Percentiles rank a stretch among this genome's conserved stretches.
Conservation (phyloP, 2,329 filamentous ascomycete genomes). For the Diplodia intermedia region DNA sequence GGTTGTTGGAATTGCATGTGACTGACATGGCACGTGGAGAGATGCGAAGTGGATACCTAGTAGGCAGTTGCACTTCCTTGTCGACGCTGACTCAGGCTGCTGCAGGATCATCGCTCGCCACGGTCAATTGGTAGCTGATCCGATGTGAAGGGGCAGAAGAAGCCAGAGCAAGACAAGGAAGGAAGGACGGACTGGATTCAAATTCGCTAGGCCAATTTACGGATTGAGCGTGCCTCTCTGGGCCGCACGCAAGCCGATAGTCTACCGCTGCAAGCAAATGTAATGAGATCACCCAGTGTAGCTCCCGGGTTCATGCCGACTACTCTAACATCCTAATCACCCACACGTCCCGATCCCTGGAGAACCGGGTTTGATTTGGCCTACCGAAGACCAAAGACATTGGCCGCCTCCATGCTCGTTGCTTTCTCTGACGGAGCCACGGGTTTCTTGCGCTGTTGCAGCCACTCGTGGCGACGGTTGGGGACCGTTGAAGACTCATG, state of each 20-base stretch:
- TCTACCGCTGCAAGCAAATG: not conserved
- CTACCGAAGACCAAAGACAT: not conserved
- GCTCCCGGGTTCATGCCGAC: not conserved
- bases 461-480: not conserved
- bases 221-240: not conserved
- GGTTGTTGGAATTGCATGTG: constrained; percentile 8
- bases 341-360: not conserved
- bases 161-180: not conserved
- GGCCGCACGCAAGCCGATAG: not conserved
- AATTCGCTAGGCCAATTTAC: not conserved
- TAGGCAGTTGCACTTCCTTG: constrained; percentile 9
- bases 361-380: not conserved
- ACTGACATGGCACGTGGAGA: not conserved
- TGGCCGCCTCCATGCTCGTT: not conserved
- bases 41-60: not conserved
- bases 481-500: no score
- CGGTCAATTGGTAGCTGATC: not conserved
- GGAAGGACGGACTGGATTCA: not conserved
- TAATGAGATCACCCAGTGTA: not conserved
- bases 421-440: not conserved
- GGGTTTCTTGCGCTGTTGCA: not conserved
- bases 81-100: constrained; percentile 15
- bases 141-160: not conserved
- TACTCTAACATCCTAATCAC: not conserved
- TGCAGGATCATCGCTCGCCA: constrained; percentile 10